Conservation (phyloP, 352 stramenopile genomes). For the Halophytophthora polymorphica region DNA sequence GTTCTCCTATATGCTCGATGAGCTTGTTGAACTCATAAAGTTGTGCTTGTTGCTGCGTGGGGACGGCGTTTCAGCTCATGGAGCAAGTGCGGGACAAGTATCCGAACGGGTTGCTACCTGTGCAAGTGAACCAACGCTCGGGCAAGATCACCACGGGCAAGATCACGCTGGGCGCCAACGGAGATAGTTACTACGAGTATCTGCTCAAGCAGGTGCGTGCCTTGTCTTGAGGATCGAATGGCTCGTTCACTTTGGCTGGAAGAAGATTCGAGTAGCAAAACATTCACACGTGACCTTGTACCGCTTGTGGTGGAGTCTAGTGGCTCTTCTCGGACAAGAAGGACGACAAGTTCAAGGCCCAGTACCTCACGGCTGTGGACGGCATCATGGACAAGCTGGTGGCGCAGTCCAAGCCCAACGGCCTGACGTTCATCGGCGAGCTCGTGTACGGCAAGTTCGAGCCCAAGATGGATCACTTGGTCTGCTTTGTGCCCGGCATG, state of each 20-base stretch:
- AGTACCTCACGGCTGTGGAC: conserved; percentile 64
- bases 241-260: too few relatives aligned
- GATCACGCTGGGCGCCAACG: conserved; percentile 69
- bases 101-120: conserved; percentile 47
- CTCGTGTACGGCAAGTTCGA: conserved; percentile 46
- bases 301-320: conserved; percentile 21
- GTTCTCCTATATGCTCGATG: too few relatives aligned
- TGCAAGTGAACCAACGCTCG: conserved; percentile 40
- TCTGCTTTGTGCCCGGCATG: conserved; percentile 90
- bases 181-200: conserved; percentile 87
- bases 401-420: conserved; percentile 54
- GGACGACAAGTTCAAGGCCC: conserved; percentile 63
- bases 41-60: too few relatives aligned
- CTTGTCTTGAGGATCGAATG: neutral
- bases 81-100: conserved; percentile 54
- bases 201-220: conserved; percentile 70
- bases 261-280: too few relatives aligned
- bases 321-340: conserved; percentile 74
- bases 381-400: conserved; percentile 60
- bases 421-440: conserved; percentile 66
- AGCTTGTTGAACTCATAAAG: too few relatives aligned
- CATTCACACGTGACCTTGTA: neutral
- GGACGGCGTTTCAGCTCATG: too few relatives aligned
- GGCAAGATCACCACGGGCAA: conserved; percentile 44
- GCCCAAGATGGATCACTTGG: conserved; percentile 87